A percentile compares a stretch with the other conserved stretches of the same genome.
Conservation (phyloP, 257 asterid species). For the Nyctanthes arbortristis region DNA sequence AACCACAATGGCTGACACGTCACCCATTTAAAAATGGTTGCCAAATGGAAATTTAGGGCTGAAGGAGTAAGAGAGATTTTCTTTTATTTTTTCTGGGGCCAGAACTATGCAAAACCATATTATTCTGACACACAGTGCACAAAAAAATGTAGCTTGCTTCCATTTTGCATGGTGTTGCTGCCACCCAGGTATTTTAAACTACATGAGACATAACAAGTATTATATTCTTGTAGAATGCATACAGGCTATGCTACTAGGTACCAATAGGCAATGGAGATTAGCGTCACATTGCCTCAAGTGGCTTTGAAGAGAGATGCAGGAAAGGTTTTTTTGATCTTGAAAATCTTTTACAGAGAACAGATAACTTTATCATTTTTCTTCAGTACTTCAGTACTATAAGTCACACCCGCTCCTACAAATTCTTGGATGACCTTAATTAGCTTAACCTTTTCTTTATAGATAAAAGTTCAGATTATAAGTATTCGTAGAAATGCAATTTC, state of each 20-base stretch:
- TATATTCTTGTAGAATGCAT: neutral
- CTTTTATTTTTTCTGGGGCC: constrained; percentile 12
- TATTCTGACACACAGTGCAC: constrained; percentile 7
- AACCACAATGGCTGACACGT: too few relatives aligned
- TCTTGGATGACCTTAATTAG: neutral
- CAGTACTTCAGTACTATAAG: neutral
- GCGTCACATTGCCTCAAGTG: neutral
- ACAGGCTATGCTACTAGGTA: neutral
- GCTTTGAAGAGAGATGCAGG: neutral
- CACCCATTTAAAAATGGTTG: too few relatives aligned
- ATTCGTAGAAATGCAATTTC: neutral
- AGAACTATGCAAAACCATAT: neutral
- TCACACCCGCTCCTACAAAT: neutral
- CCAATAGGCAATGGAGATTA: neutral
- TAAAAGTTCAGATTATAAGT: neutral
- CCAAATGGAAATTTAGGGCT: too few relatives aligned
- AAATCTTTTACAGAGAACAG: neutral
- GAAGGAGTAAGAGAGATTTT: neutral
- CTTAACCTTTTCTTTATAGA: neutral
- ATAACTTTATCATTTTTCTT: neutral
- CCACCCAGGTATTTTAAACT: neutral
- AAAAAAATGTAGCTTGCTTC: constrained; percentile 2
- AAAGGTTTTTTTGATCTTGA: neutral
- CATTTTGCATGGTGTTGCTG: constrained; percentile 8
- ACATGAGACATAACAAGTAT: neutral